Evolutionary conservation across 257 asterid genomes (phyloP), one percentile per base, ranked within the genome.

Genomic region (Nicotiana tomentosiformis): DNA sequence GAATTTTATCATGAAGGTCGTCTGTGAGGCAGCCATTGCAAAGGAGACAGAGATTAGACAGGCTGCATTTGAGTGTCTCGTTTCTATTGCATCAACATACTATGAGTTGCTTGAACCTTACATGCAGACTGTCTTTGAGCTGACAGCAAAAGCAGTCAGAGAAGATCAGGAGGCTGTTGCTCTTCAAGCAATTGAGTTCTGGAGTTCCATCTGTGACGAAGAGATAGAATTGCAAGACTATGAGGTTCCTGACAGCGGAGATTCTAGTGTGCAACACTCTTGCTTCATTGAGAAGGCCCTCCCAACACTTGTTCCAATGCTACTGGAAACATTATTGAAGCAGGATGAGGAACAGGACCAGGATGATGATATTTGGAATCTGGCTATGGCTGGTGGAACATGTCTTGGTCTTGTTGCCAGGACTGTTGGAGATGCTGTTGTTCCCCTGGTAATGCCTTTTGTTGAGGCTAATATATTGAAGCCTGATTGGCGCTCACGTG

Each of bases 11-110:
- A 93, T 95, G 97, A 93, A 91, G 88, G 93, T 95, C 77, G 81
- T 91, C 53, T 95, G 97, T 82, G 97, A 93, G 82, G 90, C 97
- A 33, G 93, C 98, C 15, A 57, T 89, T 79, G 93, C 97, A 67
- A 87, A 89, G 81, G 97, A 95, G 87, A 83, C 88, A 23, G 93
- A 95, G 81, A 92, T 92, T 70, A 86, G 98, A 56, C 95, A 93
- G 88, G 94, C 97, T 84, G 94, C 98, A n/a, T 95, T 90, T 81
- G 98, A 95, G 77, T 95, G 98, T 77, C 89, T 95, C 39, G 98
- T 95, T 66, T 91, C 96, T 14, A 92, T 94, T 69, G 96, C 95
- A 43, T 92, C 96, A 4, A 85, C 89, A 72, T 92, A 90, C 86
- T 94, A 94, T 77, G 93, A 90, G 80, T 86, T 89, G 35, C 91